Evolutionary conservation across 768 basidiomycete species (phyloP).

Genomic region (Omphalotus guepiniiformis): DNA sequence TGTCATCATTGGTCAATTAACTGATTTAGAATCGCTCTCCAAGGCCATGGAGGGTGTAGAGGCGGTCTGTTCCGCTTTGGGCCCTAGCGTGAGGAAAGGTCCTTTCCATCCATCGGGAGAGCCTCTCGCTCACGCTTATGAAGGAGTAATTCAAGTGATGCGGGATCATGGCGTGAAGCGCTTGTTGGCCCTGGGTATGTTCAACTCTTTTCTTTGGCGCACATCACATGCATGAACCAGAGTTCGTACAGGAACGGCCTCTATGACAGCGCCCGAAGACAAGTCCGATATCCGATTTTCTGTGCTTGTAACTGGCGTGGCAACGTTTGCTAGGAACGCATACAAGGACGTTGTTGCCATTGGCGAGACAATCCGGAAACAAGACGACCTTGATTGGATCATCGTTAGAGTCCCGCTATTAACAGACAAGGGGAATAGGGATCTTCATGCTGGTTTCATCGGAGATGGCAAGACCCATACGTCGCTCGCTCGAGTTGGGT

Average conservation of each 20-base stretch:
- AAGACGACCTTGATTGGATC: slow-evolving; percentile 62
- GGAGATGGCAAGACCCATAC: slow-evolving; percentile 56
- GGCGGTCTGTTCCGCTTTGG: slow-evolving; percentile 64
- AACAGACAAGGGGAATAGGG: slow-evolving; percentile 41
- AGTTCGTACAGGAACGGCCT: slow-evolving; percentile 53
- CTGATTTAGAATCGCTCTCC: slow-evolving; percentile 44
- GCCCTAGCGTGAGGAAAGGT: slow-evolving; percentile 38
- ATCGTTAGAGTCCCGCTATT: slow-evolving; percentile 65
- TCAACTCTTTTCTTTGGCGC: not conserved
- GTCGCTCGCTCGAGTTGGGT: slow-evolving; percentile 51
- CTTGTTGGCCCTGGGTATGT: slow-evolving; percentile 46
- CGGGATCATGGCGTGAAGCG: slow-evolving; percentile 45
- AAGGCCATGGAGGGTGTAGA: slow-evolving; percentile 54
- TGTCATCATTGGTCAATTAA: slow-evolving; percentile 52
- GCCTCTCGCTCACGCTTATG: slow-evolving; percentile 62
- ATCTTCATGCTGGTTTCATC: slow-evolving; percentile 57
- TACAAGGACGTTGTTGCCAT: slow-evolving; percentile 67
- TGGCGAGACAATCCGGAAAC: slow-evolving; percentile 48
- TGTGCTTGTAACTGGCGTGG: slow-evolving; percentile 37
- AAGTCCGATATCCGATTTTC: slow-evolving; percentile 44
- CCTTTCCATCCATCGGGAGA: slow-evolving; percentile 41
- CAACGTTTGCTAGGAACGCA: slow-evolving; percentile 45
- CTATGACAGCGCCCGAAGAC: slow-evolving; percentile 59
- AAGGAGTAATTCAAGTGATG: slow-evolving; percentile 53
- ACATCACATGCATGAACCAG: not conserved